These are phyloP conservation scores for Ogataea nitratoaversa DNA, from an alignment of 805 yeast species.

Conservation along the genomic window DNA sequence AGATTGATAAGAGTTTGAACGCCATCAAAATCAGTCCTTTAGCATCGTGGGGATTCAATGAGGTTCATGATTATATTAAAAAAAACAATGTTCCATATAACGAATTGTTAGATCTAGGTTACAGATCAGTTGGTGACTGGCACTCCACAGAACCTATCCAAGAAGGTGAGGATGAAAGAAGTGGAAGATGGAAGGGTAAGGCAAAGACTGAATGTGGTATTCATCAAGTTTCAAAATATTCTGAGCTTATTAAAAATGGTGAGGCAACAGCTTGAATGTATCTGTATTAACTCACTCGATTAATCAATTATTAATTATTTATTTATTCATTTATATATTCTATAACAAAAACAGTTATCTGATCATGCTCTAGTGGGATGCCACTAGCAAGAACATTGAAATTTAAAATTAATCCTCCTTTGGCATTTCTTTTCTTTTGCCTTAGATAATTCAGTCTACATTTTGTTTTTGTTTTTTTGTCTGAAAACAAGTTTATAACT, in stretches of 20 bases:
- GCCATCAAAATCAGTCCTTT: conserved; percentile 86
- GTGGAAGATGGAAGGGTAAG: conserved; percentile 96
- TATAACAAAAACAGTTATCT: too few species aligned
- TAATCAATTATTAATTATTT: too few species aligned
- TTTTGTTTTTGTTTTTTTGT: too few species aligned
- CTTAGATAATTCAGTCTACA: too few species aligned
- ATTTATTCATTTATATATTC: too few species aligned
- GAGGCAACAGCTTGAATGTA: conserved; percentile 8
- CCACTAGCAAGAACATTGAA: too few species aligned
- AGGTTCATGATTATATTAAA: conserved; percentile 67
- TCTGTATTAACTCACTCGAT: too few species aligned
- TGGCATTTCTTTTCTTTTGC: too few species aligned
- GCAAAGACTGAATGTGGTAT: conserved; percentile 94
- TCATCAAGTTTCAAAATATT: conserved; percentile 75
- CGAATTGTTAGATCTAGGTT: conserved; percentile 77
- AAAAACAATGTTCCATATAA: conserved; percentile 79
- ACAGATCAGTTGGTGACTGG: conserved; percentile 91
- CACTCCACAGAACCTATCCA: conserved; percentile 87
- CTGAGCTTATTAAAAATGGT: conserved; percentile 44
- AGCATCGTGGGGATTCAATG: conserved; percentile 72
- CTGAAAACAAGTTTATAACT: too few species aligned
- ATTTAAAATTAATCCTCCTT: too few species aligned
- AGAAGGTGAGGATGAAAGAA: conserved; percentile 91
- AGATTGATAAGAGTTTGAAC: conserved; percentile 64
- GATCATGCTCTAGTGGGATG: too few species aligned